These are phyloP conservation scores for Neoboletus magnificus DNA, from an alignment of 768 basidiomycete species.

Conservation along the genomic window DNA sequence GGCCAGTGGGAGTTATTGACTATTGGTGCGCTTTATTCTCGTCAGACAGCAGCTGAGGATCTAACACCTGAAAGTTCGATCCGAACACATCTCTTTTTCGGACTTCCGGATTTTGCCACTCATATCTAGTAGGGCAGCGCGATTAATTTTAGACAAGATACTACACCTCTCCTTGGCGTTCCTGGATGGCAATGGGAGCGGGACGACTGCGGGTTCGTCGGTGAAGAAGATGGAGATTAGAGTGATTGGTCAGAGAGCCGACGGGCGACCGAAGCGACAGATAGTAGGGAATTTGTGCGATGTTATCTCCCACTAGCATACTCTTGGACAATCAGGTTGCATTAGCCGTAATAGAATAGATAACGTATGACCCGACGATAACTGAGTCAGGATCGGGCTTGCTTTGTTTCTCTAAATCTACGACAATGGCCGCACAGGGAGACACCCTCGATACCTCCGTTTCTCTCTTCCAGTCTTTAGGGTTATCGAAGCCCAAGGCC, in stretches of 20 bases:
- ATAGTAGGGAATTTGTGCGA: conserved; percentile 21
- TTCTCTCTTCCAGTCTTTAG: conserved; percentile 70
- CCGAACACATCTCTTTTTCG: conserved; percentile 28
- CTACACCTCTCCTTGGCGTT: conserved; percentile 20
- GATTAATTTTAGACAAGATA: conserved; percentile 22
- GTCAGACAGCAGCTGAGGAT: not conserved
- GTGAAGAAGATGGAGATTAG: conserved; percentile 22
- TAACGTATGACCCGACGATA: conserved; percentile 17
- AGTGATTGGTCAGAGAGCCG: conserved; percentile 20
- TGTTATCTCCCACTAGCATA: conserved; percentile 23
- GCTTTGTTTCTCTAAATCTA: not conserved
- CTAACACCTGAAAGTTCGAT: conserved; percentile 18
- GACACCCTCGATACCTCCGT: conserved; percentile 8
- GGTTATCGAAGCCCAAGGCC: conserved; percentile 73
- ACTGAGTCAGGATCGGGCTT: no score
- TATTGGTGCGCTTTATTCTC: conserved; percentile 37
- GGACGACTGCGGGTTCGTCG: not conserved
- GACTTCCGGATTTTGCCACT: conserved; percentile 27
- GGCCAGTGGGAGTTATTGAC: conserved; percentile 44
- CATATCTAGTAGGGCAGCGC: conserved; percentile 17
- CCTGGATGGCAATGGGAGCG: conserved; percentile 15
- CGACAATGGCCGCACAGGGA: conserved; percentile 14
- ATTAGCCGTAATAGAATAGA: conserved; percentile 31
- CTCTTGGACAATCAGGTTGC: no score
- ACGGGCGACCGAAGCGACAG: conserved; percentile 24